Percentiles rank a stretch among this genome's conserved stretches.
phyloP scores from a whole-genome alignment of 345 rosid genomes.

The Cardamine occulta region DNA sequence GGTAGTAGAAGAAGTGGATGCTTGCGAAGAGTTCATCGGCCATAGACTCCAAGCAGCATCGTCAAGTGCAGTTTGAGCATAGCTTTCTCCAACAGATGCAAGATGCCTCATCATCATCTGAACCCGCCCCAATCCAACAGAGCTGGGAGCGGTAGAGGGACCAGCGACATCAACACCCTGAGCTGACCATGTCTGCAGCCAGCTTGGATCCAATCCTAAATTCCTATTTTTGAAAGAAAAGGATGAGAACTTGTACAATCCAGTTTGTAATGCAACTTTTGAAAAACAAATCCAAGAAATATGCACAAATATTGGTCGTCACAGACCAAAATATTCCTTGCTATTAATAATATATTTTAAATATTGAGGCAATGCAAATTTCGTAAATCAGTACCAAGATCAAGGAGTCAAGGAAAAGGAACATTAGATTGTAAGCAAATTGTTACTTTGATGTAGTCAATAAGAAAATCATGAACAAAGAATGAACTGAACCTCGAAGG shows the following conservation, averaged over 20 bases:
- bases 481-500: conserved; percentile 74
- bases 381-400: not conserved
- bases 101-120: conserved; percentile 99
- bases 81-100: conserved; percentile 94
- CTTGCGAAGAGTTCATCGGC: conserved; percentile 76
- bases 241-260: conserved; percentile 14
- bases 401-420: conserved; percentile 13
- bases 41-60: conserved; percentile 90
- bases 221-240: conserved; percentile 55
- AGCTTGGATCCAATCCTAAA: conserved; percentile 75
- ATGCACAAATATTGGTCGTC: not conserved
- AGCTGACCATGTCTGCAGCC: conserved; percentile 78
- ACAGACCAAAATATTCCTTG: not conserved
- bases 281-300: not conserved
- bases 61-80: conserved; percentile 86
- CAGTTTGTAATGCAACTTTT: conserved; percentile 8
- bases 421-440: not conserved
- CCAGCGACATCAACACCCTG: conserved; percentile 89
- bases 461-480: conserved; percentile 1
- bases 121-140: conserved; percentile 86
- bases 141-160: conserved; percentile 77
- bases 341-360: not conserved
- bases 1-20: conserved; percentile 67
- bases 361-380: conserved; percentile 1
- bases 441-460: not conserved